A percentile compares a stretch with the other conserved stretches of the same genome.
phyloP scores from a whole-genome alignment of 108 stramenopile species.

The Nitzschia putrida region DNA sequence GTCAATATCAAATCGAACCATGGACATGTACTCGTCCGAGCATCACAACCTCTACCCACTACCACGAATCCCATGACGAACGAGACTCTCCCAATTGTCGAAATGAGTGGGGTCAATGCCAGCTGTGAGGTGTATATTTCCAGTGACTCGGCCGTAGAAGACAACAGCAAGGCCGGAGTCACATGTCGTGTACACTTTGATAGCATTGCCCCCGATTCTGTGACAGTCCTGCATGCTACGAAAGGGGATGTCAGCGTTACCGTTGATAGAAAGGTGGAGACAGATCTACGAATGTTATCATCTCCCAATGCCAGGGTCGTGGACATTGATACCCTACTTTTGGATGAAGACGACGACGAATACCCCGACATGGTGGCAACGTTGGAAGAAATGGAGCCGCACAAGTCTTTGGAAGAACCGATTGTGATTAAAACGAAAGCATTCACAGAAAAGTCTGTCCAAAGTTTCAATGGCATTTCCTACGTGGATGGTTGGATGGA shows the following conservation, averaged over 20 bases:
- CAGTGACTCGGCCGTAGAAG: neutral
- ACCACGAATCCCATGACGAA: constrained; percentile 36
- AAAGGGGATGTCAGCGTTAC: constrained; percentile 57
- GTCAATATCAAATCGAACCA: constrained; percentile 80
- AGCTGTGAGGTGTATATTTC: constrained; percentile 66
- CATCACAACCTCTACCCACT: constrained; percentile 14
- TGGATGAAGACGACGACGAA: constrained; percentile 46
- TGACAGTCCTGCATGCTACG: constrained; percentile 59
- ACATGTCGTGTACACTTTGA: constrained; percentile 76
- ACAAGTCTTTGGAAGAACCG: neutral
- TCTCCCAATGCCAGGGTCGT: neutral
- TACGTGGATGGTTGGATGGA: constrained; percentile 68
- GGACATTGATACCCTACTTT: constrained; percentile 40
- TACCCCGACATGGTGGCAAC: constrained; percentile 9
- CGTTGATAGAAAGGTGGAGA: constrained; percentile 83
- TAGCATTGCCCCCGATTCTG: constrained; percentile 66
- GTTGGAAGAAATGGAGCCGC: constrained; percentile 15
- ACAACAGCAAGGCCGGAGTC: neutral
- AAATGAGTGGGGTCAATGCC: constrained; percentile 88
- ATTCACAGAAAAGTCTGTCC: constrained; percentile 13
- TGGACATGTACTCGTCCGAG: constrained; percentile 54
- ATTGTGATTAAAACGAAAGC: constrained; percentile 16
- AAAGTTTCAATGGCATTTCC: constrained; percentile 21
- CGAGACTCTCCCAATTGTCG: constrained; percentile 44
- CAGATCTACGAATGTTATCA: constrained; percentile 70